Evolutionary conservation across 768 basidiomycete genomes (phyloP).

Genomic region (Pleurotus eryngii): DNA sequence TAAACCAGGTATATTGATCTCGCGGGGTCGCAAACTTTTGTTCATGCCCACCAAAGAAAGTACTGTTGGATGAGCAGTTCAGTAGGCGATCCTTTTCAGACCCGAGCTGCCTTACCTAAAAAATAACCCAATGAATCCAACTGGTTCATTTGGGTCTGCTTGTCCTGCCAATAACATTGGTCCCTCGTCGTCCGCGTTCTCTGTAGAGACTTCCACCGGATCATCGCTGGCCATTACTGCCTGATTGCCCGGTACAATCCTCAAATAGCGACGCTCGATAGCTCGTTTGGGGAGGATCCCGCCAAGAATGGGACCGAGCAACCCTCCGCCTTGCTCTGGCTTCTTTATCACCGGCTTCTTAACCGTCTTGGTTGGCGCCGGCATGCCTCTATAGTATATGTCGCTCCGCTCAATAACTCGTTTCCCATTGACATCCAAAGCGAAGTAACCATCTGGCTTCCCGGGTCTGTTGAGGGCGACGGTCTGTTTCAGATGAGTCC

Average conservation of each 20-base stretch:
- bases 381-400: conserved; percentile 56
- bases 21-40: conserved; percentile 62
- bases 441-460: conserved; percentile 59
- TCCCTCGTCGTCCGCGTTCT: conserved; percentile 4
- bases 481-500: conserved; percentile 73
- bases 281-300: background rate
- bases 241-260: too few species aligned
- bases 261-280: background rate
- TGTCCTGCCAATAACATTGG: conserved; percentile 9
- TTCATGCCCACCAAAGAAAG: conserved; percentile 79
- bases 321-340: background rate
- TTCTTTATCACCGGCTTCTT: conserved; percentile 1
- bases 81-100: background rate
- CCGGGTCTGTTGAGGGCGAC: conserved; percentile 76
- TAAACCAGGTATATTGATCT: conserved; percentile 79
- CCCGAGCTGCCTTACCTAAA: conserved; percentile 56
- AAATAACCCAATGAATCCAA: conserved; percentile 58
- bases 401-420: conserved; percentile 51
- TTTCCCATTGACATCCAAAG: conserved; percentile 59
- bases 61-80: conserved; percentile 31
- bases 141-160: conserved; percentile 17
- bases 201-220: background rate
- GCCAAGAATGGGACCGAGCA: background rate
- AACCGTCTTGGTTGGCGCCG: conserved; percentile 7
- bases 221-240: background rate